Conservation (phyloP, 2,329 filamentous ascomycete species). For the Phaeosphaeriaceae sp. region DNA sequence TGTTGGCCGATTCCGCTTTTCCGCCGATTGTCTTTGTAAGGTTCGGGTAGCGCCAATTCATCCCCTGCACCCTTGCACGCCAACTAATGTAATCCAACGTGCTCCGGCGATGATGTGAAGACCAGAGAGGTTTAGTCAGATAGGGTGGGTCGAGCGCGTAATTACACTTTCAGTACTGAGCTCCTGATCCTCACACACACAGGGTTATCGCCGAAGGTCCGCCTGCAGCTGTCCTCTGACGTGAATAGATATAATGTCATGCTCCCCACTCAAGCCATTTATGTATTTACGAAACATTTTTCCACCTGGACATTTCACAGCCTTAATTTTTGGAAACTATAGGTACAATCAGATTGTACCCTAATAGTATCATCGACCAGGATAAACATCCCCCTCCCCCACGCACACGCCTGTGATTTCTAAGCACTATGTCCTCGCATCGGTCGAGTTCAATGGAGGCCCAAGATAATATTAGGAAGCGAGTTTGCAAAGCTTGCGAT, state of each 20-base stretch:
- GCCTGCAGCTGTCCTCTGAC: conserved; percentile 46
- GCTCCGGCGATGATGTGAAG: conserved; percentile 41
- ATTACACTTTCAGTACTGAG: conserved; percentile 41
- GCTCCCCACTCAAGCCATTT: conserved; percentile 37
- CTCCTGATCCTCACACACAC: conserved; percentile 21
- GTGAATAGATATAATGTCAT: conserved; percentile 49
- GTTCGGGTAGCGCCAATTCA: conserved; percentile 44
- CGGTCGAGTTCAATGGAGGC: conserved; percentile 47
- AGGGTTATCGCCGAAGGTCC: conserved; percentile 46
- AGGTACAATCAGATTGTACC: not conserved
- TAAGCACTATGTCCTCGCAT: conserved; percentile 40
- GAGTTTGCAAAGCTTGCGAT: conserved; percentile 71
- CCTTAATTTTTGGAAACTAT: conserved; percentile 8
- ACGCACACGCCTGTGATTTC: not conserved
- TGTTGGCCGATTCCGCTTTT: conserved; percentile 39
- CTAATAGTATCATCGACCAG: conserved; percentile 4
- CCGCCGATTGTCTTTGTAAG: conserved; percentile 45
- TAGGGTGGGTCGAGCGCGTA: conserved; percentile 27
- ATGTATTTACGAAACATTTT: conserved; percentile 37
- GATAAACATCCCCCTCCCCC: conserved; percentile 1
- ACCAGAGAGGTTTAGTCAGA: conserved; percentile 36
- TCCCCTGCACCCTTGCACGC: conserved; percentile 37
- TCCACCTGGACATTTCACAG: conserved; percentile 22
- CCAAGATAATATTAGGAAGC: conserved; percentile 61
- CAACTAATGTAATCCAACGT: conserved; percentile 44